Evolutionary conservation across 2,329 filamentous ascomycete species (phyloP).

Genomic region (Aspergillus awamori): DNA sequence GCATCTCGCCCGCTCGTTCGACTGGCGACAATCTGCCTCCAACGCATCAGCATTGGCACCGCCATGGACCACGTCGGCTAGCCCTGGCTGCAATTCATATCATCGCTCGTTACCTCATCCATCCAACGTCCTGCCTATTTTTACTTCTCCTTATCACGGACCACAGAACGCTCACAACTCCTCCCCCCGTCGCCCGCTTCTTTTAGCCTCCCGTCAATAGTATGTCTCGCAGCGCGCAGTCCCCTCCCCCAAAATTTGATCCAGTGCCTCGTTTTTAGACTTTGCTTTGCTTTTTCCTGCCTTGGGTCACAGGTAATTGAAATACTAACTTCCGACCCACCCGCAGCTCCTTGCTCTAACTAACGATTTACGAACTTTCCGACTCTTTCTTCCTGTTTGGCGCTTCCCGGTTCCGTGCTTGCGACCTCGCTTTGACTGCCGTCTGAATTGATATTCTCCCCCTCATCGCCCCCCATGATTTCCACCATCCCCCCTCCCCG

Average conservation of each 20-base stretch:
- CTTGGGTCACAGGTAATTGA: slow-evolving; percentile 6
- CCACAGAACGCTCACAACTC: background rate
- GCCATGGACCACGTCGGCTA: slow-evolving; percentile 32
- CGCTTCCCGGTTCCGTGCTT: slow-evolving; percentile 12
- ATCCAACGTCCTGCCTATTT: slow-evolving; percentile 6
- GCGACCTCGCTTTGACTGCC: slow-evolving; percentile 15
- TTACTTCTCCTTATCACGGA: background rate
- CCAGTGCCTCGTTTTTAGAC: background rate
- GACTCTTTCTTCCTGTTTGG: slow-evolving; percentile 12
- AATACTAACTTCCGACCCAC: slow-evolving; percentile 2
- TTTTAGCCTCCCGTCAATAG: background rate
- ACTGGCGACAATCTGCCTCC: slow-evolving; percentile 15
- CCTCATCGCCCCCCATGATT: slow-evolving; percentile 29
- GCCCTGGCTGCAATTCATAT: slow-evolving; percentile 16
- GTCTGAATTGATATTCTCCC: slow-evolving; percentile 17
- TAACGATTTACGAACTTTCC: slow-evolving; percentile 21
- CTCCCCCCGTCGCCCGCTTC: background rate
- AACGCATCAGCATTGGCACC: slow-evolving; percentile 26
- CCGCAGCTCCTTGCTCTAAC: slow-evolving; percentile 13
- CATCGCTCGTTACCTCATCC: slow-evolving; percentile 11
- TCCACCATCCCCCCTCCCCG: slow-evolving; percentile 35
- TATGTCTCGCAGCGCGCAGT: background rate
- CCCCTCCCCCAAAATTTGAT: background rate
- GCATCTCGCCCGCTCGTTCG: slow-evolving; percentile 14
- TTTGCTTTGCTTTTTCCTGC: slow-evolving; percentile 9